Percentiles rank a stretch among this genome's conserved stretches.
Evolutionary conservation across 192 early-diverging fungal species (phyloP).

Genomic region (Paraglomus brasilianum): DNA sequence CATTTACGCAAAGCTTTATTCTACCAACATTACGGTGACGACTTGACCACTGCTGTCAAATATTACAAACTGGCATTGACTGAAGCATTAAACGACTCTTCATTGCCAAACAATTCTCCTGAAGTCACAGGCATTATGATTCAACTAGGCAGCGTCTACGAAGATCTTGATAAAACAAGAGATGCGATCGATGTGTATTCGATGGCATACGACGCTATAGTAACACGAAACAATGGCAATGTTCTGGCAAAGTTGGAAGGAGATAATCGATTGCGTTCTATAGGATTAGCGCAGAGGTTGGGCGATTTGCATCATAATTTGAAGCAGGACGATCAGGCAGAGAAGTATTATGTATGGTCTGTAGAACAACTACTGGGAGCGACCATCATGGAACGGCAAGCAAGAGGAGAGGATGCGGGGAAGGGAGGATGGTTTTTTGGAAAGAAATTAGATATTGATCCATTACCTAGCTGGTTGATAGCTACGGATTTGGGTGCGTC

Average conservation of each 20-base stretch:
- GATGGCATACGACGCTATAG: conserved; percentile 44
- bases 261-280: conserved; percentile 40
- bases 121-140: conserved; percentile 63
- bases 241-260: conserved; percentile 31
- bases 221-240: conserved; percentile 23
- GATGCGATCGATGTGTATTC: conserved; percentile 50
- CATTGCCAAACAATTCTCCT: conserved; percentile 44
- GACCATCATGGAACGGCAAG: conserved; percentile 22
- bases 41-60: conserved; percentile 40
- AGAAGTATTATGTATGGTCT: conserved; percentile 57
- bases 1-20: conserved; percentile 55
- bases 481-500: conserved; percentile 52
- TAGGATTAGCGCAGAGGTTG: conserved; percentile 56
- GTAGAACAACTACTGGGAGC: conserved; percentile 52
- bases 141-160: conserved; percentile 49
- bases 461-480: conserved; percentile 55
- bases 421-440: conserved; percentile 32
- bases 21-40: conserved; percentile 52
- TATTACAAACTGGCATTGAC: conserved; percentile 51
- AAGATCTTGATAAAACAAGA: conserved; percentile 39
- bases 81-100: conserved; percentile 40
- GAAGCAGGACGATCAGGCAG: conserved; percentile 49
- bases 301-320: conserved; percentile 48
- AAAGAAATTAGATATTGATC: conserved; percentile 46
- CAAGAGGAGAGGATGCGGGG: conserved; percentile 27